phyloP scores from a whole-genome alignment of 2,329 filamentous ascomycete species.

The Aureobasidium namibiae region DNA sequence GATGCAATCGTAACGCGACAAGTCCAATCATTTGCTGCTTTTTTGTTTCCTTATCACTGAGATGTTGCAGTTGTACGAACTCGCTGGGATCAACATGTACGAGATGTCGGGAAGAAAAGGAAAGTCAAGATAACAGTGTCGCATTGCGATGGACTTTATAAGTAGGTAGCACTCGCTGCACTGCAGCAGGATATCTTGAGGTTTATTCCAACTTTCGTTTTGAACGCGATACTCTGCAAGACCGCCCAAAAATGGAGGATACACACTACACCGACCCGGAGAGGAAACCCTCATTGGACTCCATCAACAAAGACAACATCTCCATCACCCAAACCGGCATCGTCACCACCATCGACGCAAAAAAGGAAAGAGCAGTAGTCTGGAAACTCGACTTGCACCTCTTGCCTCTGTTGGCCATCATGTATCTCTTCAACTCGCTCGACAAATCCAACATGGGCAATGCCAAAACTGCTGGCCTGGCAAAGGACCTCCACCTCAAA shows the following conservation, averaged over 20 bases:
- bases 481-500: slow-evolving; percentile 51
- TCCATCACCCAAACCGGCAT: slow-evolving; percentile 8
- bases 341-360: slow-evolving; percentile 31
- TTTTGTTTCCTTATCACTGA: neutral
- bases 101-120: neutral
- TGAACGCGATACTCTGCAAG: neutral
- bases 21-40: slow-evolving; percentile 5
- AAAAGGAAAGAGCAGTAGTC: slow-evolving; percentile 41
- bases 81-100: neutral
- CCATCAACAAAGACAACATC: slow-evolving; percentile 4
- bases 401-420: slow-evolving; percentile 50
- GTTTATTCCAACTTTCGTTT: neutral
- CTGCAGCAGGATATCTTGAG: neutral
- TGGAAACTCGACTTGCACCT: slow-evolving; percentile 48
- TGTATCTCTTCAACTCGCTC: slow-evolving; percentile 51
- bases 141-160: neutral
- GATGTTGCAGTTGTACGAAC: neutral
- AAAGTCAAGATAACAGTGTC: neutral
- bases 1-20: neutral
- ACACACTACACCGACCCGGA: neutral
- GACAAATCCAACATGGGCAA: slow-evolving; percentile 39
- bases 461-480: slow-evolving; percentile 37
- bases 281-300: neutral
- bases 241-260: neutral
- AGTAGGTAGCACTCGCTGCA: neutral